Percentiles rank a stretch among this genome's conserved stretches.
Evolutionary conservation across 345 rosid species (phyloP).

Genomic region (Citrus cavaleriei): DNA sequence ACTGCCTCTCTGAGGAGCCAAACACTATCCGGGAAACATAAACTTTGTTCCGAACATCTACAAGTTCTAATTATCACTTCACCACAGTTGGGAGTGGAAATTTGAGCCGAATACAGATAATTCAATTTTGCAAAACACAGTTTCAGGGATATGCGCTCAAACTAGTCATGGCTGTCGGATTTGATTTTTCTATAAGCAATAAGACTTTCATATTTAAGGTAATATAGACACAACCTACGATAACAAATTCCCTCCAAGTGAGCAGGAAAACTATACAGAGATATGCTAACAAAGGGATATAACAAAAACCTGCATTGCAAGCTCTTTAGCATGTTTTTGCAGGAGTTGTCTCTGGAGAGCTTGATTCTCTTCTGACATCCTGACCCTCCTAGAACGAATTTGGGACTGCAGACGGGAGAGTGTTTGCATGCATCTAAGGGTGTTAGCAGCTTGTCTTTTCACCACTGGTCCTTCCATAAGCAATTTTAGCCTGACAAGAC

Average conservation of each 20-base stretch:
- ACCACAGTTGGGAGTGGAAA: no score
- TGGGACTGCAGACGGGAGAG: constrained; percentile 85
- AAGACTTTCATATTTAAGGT: background rate
- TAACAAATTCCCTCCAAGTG: background rate
- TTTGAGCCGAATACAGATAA: background rate
- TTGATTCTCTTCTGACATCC: constrained; percentile 90
- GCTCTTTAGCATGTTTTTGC: constrained; percentile 87
- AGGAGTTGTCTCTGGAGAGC: constrained; percentile 85
- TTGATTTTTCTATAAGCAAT: background rate
- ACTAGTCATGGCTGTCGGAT: background rate
- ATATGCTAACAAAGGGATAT: background rate
- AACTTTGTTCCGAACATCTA: background rate
- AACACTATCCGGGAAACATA: background rate
- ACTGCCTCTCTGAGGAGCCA: background rate
- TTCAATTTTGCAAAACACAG: background rate
- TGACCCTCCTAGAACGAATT: constrained; percentile 68
- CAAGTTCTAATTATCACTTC: no score
- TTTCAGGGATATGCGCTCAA: background rate
- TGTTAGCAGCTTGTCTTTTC: constrained; percentile 75
- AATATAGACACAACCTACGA: background rate
- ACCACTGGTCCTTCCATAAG: constrained; percentile 83
- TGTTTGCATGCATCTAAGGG: constrained; percentile 86
- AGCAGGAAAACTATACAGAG: background rate
- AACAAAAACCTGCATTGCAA: constrained; percentile 58
- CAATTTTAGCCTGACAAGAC: constrained; percentile 72